A percentile compares a stretch with the other conserved stretches of the same genome.
phyloP scores from a whole-genome alignment of 2,329 filamentous ascomycete genomes.

The Fusarium euwallaceae region DNA sequence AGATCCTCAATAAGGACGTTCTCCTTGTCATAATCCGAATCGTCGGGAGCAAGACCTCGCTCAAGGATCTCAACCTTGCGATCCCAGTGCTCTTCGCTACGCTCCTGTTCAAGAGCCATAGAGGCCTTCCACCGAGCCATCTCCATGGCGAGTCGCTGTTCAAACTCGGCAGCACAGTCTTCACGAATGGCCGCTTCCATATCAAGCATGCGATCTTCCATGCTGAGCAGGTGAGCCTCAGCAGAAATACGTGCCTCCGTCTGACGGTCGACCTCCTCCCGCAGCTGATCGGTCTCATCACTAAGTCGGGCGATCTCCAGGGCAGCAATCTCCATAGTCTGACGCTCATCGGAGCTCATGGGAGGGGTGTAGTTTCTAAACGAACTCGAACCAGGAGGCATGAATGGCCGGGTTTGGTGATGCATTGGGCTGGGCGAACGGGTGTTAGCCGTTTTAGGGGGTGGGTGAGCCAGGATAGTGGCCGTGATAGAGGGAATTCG shows the following conservation, averaged over 20 bases:
- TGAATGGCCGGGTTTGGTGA: conserved; percentile 56
- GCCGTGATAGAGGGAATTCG: conserved; percentile 86
- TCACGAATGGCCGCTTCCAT: conserved; percentile 89
- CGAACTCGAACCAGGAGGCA: conserved; percentile 53
- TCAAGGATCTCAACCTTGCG: conserved; percentile 81
- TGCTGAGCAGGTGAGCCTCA: conserved; percentile 79
- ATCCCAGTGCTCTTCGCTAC: conserved; percentile 87
- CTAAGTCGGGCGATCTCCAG: conserved; percentile 83
- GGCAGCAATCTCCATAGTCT: conserved; percentile 86
- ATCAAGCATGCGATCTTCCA: conserved; percentile 74
- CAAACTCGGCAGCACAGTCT: conserved; percentile 90
- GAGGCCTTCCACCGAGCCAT: conserved; percentile 84
- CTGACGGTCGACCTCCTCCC: conserved; percentile 77
- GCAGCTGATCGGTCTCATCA: conserved; percentile 79
- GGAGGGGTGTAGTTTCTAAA: conserved; percentile 57
- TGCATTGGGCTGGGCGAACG: conserved; percentile 50
- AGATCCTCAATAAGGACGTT: conserved; percentile 74
- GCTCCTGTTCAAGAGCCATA: conserved; percentile 82
- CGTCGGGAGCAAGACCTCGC: conserved; percentile 59
- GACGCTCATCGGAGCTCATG: conserved; percentile 64
- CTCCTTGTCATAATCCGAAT: conserved; percentile 70
- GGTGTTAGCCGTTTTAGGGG: conserved; percentile 43
- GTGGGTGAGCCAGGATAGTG: conserved; percentile 67
- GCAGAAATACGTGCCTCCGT: conserved; percentile 76
- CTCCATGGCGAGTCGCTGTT: conserved; percentile 80